Percentiles rank a stretch among this genome's conserved stretches.
These are phyloP conservation scores for Arthromyces matolae DNA, from an alignment of 768 basidiomycete genomes.

Conservation along the genomic window DNA sequence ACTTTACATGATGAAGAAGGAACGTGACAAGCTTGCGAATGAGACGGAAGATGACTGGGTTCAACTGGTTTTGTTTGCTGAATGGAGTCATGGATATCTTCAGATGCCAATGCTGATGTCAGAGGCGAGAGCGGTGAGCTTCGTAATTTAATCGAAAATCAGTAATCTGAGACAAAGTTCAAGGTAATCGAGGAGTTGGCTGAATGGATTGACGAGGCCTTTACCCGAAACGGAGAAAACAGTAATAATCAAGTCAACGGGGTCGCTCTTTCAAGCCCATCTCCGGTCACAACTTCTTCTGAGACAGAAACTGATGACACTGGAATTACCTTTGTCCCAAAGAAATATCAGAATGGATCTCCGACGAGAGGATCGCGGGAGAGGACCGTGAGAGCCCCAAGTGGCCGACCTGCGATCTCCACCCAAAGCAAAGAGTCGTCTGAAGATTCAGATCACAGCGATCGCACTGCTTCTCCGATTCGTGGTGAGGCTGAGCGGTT, in stretches of 20 bases:
- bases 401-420: neutral
- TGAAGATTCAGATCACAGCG: slow-evolving; percentile 9
- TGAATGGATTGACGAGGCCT: slow-evolving; percentile 87
- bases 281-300: slow-evolving; percentile 25
- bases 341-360: slow-evolving; percentile 17
- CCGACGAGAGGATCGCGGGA: neutral
- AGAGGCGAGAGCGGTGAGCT: slow-evolving; percentile 65
- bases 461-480: slow-evolving; percentile 11
- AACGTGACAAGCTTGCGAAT: slow-evolving; percentile 53
- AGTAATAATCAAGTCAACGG: neutral
- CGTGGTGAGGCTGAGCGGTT: neutral
- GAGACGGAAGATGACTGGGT: slow-evolving; percentile 95
- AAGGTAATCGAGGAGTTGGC: slow-evolving; percentile 76
- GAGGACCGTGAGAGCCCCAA: slow-evolving; percentile 1
- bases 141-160: neutral
- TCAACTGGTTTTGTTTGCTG: slow-evolving; percentile 86
- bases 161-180: slow-evolving; percentile 1
- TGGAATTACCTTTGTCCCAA: slow-evolving; percentile 61
- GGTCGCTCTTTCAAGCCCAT: neutral
- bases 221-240: slow-evolving; percentile 19
- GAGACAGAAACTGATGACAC: slow-evolving; percentile 69
- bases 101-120: slow-evolving; percentile 90
- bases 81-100: slow-evolving; percentile 96
- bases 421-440: slow-evolving; percentile 1
- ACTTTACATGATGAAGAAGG: slow-evolving; percentile 45